Base-by-base conservation (phyloP, 345 rosid genomes). In the Camelina hispida region DNA sequence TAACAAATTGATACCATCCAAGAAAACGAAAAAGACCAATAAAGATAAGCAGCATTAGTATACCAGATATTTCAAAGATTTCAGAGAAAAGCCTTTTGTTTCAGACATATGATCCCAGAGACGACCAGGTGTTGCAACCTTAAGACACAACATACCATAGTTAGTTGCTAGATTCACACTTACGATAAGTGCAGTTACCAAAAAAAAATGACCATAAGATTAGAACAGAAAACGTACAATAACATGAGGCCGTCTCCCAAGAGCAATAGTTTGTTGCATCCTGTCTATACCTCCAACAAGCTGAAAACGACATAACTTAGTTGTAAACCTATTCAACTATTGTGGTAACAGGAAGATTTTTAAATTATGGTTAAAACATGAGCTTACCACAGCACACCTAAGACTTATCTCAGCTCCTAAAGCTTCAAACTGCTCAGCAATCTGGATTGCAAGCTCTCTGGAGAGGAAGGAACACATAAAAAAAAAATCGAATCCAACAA, bases 121-220 rank as follows among this genome's bases (percentile, higher is more conserved):
- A 52, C 97, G 96, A 58, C 97, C 97, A 74, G 97, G 99, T 9
- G 99, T 95, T 35, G 83, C 99, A 79, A 92, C 97, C 99, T 92
- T 4, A 72, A 18, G 22, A 59, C 43, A 74, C 40, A 34, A 71
- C 7, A 66, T n/a, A 16, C 7, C 20, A 60, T 17, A 43, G 20
- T 70, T 62, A 48, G 57, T 55, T 0, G 46, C 57, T 37, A 69
- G 43, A 54, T 55, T 46, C 30, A 28, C 15, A 7, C 59, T 47
- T 28, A 12, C 12, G 18, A 16, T 17, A 30, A 69, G 47, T 25
- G 37, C 38, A 14, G 10, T 6, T 9, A 15, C 52, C 10, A 47
- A 47, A 47, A 10, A 47, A 10, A 47, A 46, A 46, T 46, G 9
- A 44, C 48, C 48, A 9, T 40, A 40, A 40, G 43, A 44, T 44